Percentiles rank a stretch among this genome's conserved stretches.
Evolutionary conservation across 2,329 filamentous ascomycete species (phyloP).

Genomic region (Cladobotryum mycophilum): DNA sequence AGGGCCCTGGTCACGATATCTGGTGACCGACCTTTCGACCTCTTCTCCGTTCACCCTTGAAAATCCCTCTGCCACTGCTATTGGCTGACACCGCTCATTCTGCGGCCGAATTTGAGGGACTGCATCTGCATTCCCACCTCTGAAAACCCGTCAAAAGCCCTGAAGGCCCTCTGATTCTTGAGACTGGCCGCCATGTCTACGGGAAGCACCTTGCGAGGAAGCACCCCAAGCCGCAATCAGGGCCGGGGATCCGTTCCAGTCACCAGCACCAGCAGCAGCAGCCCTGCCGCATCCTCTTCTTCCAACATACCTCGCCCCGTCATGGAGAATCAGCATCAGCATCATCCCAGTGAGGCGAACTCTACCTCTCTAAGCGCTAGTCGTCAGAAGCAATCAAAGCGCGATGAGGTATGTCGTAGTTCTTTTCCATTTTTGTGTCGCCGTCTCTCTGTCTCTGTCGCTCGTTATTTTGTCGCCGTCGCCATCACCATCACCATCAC

Average conservation of each 20-base stretch:
- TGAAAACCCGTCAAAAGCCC: conserved; percentile 2
- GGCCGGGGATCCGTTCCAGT: conserved; percentile 54
- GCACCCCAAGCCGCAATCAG: conserved; percentile 57
- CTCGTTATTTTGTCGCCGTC: neutral
- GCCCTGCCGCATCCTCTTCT: conserved; percentile 15
- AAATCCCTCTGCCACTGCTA: conserved; percentile 12
- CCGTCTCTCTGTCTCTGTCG: neutral
- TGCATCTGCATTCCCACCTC: conserved; percentile 4
- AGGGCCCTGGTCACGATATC: conserved; percentile 9
- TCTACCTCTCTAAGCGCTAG: conserved; percentile 81
- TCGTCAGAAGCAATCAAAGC: conserved; percentile 91
- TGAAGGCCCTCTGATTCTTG: conserved; percentile 1
- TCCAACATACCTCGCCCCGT: conserved; percentile 70
- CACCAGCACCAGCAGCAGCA: conserved; percentile 50
- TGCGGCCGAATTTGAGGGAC: conserved; percentile 6
- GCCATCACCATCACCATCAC: neutral
- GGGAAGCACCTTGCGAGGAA: conserved; percentile 58
- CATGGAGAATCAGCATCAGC: conserved; percentile 57
- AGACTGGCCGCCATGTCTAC: conserved; percentile 29
- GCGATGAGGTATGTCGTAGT: conserved; percentile 82
- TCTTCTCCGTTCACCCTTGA: conserved; percentile 12
- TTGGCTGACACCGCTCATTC: conserved; percentile 11
- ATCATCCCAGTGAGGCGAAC: conserved; percentile 49
- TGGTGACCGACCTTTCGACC: conserved; percentile 12
- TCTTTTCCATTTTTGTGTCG: neutral